phyloP scores from a whole-genome alignment of 257 asterid genomes.

The Jacaranda mimosifolia region DNA sequence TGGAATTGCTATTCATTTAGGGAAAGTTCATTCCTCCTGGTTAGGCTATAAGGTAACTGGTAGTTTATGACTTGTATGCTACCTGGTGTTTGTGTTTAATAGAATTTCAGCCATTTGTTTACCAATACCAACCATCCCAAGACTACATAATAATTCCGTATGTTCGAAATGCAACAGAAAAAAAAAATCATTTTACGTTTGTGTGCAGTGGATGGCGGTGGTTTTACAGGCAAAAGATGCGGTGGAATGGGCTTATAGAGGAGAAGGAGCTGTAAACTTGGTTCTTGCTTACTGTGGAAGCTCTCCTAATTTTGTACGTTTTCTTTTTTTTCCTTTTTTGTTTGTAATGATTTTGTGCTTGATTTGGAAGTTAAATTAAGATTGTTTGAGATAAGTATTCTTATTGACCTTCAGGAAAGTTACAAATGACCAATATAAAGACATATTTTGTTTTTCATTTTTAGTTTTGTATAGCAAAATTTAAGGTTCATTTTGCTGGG shows the following conservation, averaged over 20 bases:
- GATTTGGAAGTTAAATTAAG: background rate
- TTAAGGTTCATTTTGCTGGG: background rate
- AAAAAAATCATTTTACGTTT: constrained; percentile 26
- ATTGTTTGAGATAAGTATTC: background rate
- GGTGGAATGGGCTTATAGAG: constrained; percentile 86
- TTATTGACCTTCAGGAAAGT: background rate
- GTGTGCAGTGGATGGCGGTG: constrained; percentile 63
- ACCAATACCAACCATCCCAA: constrained; percentile 2
- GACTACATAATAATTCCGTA: background rate
- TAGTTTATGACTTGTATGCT: background rate
- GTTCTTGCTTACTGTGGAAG: constrained; percentile 84
- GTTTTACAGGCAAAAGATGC: constrained; percentile 76
- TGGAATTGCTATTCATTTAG: constrained; percentile 4
- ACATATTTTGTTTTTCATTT: background rate
- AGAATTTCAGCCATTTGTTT: background rate
- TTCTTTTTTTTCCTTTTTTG: background rate
- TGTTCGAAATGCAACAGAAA: constrained; percentile 8
- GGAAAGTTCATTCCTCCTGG: background rate
- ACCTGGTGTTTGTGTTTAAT: background rate
- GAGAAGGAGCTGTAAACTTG: constrained; percentile 93
- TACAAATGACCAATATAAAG: background rate
- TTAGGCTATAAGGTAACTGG: background rate
- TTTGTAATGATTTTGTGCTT: background rate
- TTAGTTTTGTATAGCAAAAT: constrained; percentile 1
- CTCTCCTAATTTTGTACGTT: constrained; percentile 70